Conservation (phyloP, 2,329 filamentous ascomycete genomes). For the Escovopsis sp. region DNA sequence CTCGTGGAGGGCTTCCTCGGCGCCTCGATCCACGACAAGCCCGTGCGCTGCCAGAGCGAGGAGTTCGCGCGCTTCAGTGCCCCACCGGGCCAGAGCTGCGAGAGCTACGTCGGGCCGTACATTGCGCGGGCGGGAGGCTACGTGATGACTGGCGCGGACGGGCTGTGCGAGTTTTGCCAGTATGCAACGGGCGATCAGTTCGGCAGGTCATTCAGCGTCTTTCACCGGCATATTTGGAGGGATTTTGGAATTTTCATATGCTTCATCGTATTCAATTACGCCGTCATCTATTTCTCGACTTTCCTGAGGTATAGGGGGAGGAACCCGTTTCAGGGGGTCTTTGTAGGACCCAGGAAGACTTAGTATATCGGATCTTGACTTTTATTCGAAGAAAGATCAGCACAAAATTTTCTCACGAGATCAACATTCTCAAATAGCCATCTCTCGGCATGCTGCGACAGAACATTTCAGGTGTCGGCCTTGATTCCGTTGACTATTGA, state of each 20-base stretch:
- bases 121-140: conserved; percentile 43
- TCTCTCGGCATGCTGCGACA: too few relatives aligned
- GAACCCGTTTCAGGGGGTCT: conserved; percentile 20
- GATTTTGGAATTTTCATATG: conserved; percentile 51
- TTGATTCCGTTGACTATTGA: too few relatives aligned
- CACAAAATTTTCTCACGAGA: too few relatives aligned
- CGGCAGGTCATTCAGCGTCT: conserved; percentile 43
- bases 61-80: conserved; percentile 48
- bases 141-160: conserved; percentile 38
- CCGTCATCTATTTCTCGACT: conserved; percentile 23
- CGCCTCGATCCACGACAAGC: conserved; percentile 37
- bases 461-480: too few relatives aligned
- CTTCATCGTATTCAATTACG: conserved; percentile 50
- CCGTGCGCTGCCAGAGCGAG: conserved; percentile 36
- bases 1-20: conserved; percentile 48
- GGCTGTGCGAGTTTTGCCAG: conserved; percentile 50
- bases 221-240: conserved; percentile 47
- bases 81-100: conserved; percentile 44
- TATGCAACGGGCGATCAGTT: conserved; percentile 47
- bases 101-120: conserved; percentile 41
- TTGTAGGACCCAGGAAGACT: not conserved
- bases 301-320: conserved; percentile 25
- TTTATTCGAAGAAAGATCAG: not conserved
- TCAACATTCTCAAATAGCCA: too few relatives aligned
- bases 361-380: not conserved